Evolutionary conservation across 371 early-diverging fungal genomes (phyloP), one percentile per base, ranked within the genome.

Genomic region (Circinella minor): DNA sequence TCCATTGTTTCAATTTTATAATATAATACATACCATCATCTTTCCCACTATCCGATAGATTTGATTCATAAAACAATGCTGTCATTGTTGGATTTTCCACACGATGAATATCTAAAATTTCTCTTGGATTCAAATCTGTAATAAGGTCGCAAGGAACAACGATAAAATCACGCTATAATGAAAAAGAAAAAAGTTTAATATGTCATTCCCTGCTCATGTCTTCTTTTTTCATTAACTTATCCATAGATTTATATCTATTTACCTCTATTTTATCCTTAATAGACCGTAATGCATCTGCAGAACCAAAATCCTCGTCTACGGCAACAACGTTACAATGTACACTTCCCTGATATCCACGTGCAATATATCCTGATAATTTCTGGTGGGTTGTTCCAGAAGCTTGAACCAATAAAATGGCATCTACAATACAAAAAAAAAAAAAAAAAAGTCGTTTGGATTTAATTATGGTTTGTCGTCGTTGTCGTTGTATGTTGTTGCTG

Each of bases 111-210:
- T 97, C 95, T 65, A 97, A 74, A 48, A 98, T 78, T 43, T 89
- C 89, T 69, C 91, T 89, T 34, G 95, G 92, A 8, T 93, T 88
- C 34, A 94, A 81, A 43, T 94, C 92, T 7, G 95, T 92, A 60
- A 96, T 84, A 61, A 94, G 77, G 82, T 98, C 98, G 79, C 95
- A 96, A 55, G 92, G 89, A 48, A 97, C 79, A 11, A 97, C 94
- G 59, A 98, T 88, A 63, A 97, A 95, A 78, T 97, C 96, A 54
- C 57, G 57, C 57, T 57, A 57, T 13, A 57, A n/a, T 13, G 7
- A 13, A 51, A 5, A 51, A 51, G 5, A 51, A 14, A 51, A 17
- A 51, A 51, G 27, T 27, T 27, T 2, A 27, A 27, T 27, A 27
- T 1, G 27, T 27, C 27, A 27, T 27, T 27, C 27, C 27, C 27